Evolutionary conservation across 768 basidiomycete genomes (phyloP).

Genomic region (Suillus alpinus): DNA sequence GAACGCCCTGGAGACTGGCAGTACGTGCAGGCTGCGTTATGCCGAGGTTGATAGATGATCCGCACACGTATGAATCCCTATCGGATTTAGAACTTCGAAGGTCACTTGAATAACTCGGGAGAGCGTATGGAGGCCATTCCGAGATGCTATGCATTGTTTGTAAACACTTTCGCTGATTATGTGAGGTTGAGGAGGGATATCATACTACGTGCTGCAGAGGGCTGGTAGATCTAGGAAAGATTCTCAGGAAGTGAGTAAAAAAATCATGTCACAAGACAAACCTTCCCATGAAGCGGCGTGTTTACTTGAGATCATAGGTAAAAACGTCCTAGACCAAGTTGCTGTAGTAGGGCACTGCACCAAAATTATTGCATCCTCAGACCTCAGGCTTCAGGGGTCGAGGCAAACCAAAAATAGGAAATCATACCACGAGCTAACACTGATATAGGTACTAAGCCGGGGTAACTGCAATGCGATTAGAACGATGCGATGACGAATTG

Average conservation of each 20-base stretch:
- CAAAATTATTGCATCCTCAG: neutral
- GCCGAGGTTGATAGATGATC: neutral
- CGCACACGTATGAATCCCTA: neutral
- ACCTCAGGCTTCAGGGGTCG: neutral
- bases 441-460: neutral
- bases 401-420: neutral
- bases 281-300: neutral
- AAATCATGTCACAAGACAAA: neutral
- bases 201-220: neutral
- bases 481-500: neutral
- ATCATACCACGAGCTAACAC: neutral
- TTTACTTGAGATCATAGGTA: neutral
- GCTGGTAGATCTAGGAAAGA: neutral
- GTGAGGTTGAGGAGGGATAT: neutral
- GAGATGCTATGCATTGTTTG: neutral
- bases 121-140: neutral
- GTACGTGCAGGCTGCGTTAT: neutral
- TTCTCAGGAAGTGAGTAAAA: neutral
- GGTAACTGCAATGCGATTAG: neutral
- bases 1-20: neutral
- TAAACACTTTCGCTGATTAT: neutral
- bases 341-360: neutral
- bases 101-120: neutral
- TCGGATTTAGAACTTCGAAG: neutral
- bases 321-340: neutral